Evolutionary conservation across 129 eudicot species (phyloP), one percentile per base, ranked within the genome.

Genomic region (Dittrichia graveolens): DNA sequence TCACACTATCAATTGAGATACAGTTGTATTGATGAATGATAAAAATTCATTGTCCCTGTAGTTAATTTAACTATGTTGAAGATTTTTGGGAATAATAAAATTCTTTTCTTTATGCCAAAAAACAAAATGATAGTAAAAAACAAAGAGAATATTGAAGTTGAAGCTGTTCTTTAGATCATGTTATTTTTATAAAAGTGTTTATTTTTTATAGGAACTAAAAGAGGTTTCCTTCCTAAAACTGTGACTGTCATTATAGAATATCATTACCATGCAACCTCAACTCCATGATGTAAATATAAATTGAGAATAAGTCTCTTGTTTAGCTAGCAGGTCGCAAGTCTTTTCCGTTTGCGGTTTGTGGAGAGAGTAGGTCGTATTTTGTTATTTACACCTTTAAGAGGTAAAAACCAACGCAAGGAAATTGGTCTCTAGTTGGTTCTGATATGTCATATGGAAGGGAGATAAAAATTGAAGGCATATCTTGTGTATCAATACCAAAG

Each of bases 361-460:
- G 31, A 24, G 31, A 24, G 31, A 24, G 31, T 24, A 24, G 31
- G 31, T 24, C 31, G 31, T 24, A 24, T 24, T 24, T 24, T 24
- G 31, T 24, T 24, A 24, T 24, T 24, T 24, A 24, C 2, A 24
- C 31, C 31, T 24, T 24, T 24, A 24, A 16, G 53, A 43, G 43
- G 9, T 15, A n/a, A 31, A 65, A 44, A 44, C 15, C 72, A 48
- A 14, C 31, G 39, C 24, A 48, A 67, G 59, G 14, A 67, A 31
- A 47, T n/a, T n/a, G 57, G 43, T 67, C 72, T 58, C 72, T 46
- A 11, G n/a, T 31, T 67, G 57, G 58, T 67, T 67, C 59, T 67
- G 58, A 47, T 48, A 47, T 67, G 58, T 67, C 44, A 47, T 48
- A 47, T 67, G 58, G 8, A 67, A 24, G 42, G 59, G 59, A 12